phyloP scores from a whole-genome alignment of 176 grass and related monocot genomes.

The Pharus latifolius region DNA sequence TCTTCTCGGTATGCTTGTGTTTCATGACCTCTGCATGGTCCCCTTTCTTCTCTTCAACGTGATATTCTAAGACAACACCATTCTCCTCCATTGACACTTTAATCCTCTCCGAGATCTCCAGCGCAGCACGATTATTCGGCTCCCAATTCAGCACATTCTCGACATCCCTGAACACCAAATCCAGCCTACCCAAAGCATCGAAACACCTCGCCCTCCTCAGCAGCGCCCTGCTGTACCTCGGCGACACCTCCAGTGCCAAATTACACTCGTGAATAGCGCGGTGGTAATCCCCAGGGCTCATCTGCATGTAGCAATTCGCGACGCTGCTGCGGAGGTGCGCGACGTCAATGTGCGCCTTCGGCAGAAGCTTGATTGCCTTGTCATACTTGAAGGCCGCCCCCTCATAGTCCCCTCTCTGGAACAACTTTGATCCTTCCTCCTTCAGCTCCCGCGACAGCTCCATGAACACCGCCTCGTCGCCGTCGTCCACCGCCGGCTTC shows the following conservation, averaged over 20 bases:
- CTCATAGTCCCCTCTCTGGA: constrained; percentile 53
- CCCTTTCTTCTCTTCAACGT: background rate
- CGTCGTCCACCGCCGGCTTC: constrained; percentile 12
- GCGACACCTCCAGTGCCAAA: constrained; percentile 51
- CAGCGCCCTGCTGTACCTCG: constrained; percentile 50
- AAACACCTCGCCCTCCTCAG: constrained; percentile 52
- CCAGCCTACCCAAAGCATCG: constrained; percentile 37
- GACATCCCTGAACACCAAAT: constrained; percentile 43
- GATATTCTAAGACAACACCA: constrained; percentile 22
- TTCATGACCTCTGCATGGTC: background rate
- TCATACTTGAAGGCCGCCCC: constrained; percentile 55
- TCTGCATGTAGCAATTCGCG: constrained; percentile 65
- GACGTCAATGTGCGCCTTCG: constrained; percentile 21
- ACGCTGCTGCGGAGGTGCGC: constrained; percentile 49
- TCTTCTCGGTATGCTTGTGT: too few relatives aligned
- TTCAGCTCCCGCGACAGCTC: constrained; percentile 45
- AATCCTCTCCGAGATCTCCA: constrained; percentile 31
- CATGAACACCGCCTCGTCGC: constrained; percentile 35
- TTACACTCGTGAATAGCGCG: constrained; percentile 49
- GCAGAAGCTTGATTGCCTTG: constrained; percentile 50
- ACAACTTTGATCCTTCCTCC: constrained; percentile 43
- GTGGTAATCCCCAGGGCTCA: constrained; percentile 36
- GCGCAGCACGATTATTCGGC: constrained; percentile 38
- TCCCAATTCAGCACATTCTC: constrained; percentile 36
- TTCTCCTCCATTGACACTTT: constrained; percentile 32